Conservation (phyloP, 2,329 filamentous ascomycete species). For the Orbilia brochopaga region DNA sequence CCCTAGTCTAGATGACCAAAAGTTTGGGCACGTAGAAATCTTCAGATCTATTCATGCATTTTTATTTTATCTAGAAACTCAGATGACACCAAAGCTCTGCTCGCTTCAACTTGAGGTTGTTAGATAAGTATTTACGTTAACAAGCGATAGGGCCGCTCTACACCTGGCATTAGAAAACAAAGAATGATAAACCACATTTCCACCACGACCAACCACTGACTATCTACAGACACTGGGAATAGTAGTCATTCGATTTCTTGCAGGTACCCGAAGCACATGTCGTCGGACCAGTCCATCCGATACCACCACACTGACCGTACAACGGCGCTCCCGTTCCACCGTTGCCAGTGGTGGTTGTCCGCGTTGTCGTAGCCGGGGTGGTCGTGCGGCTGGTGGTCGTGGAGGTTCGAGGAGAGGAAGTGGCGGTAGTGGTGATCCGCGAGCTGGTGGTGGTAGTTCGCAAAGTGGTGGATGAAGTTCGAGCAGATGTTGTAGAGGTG, state of each 20-base stretch:
- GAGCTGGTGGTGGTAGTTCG: constrained; percentile 18
- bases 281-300: constrained; percentile 41
- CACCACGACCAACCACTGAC: not conserved
- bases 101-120: no score
- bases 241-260: constrained; percentile 17
- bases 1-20: no score
- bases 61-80: no score
- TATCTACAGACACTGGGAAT: constrained; percentile 30
- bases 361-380: constrained; percentile 28
- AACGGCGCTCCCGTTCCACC: constrained; percentile 17
- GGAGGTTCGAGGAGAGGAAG: constrained; percentile 1
- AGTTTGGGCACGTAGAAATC: no score
- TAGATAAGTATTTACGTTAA: no score
- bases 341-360: constrained; percentile 36
- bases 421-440: constrained; percentile 30
- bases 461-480: constrained; percentile 1
- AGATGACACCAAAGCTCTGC: no score
- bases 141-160: no score
- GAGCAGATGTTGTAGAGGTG: constrained; percentile 17
- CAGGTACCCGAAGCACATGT: constrained; percentile 46
- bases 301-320: constrained; percentile 48
- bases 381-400: constrained; percentile 25
- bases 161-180: no score
- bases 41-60: no score
- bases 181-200: not conserved